phyloP scores from a whole-genome alignment of 148 eudicot species.

The Polygonum maritimum region DNA sequence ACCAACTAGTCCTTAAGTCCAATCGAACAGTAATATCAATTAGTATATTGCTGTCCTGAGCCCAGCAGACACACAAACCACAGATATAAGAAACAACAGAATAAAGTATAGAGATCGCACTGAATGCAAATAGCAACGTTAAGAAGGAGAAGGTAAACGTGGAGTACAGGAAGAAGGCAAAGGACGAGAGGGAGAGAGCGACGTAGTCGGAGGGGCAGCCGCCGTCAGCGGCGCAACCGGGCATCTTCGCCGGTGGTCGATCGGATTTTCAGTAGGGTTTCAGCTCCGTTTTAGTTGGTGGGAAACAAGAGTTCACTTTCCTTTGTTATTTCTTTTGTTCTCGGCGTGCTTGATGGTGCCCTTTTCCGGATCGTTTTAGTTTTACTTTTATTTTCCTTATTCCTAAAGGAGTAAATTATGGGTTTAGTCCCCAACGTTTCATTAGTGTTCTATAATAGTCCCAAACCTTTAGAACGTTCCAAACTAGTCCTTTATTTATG shows the following conservation, averaged over 20 bases:
- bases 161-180: slow-evolving; percentile 53
- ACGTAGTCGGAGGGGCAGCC: slow-evolving; percentile 80
- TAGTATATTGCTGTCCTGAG: background rate
- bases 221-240: slow-evolving; percentile 49
- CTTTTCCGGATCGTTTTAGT: too few relatives aligned
- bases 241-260: slow-evolving; percentile 23
- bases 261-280: background rate
- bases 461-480: too few relatives aligned
- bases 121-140: background rate
- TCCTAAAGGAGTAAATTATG: too few relatives aligned
- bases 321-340: background rate
- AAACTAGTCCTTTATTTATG: too few relatives aligned
- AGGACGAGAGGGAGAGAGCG: slow-evolving; percentile 45
- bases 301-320: background rate
- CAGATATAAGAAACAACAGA: background rate
- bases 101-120: background rate
- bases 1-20: background rate
- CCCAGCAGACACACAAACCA: background rate
- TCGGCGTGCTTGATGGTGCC: too few relatives aligned
- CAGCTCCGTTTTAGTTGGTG: background rate
- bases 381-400: too few relatives aligned
- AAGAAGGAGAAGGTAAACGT: slow-evolving; percentile 1
- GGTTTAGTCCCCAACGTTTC: too few relatives aligned
- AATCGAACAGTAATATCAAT: background rate
- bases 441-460: too few relatives aligned